Conservation (phyloP, 1,284 basidiomycete species). For the Wolfiporia cocos region DNA sequence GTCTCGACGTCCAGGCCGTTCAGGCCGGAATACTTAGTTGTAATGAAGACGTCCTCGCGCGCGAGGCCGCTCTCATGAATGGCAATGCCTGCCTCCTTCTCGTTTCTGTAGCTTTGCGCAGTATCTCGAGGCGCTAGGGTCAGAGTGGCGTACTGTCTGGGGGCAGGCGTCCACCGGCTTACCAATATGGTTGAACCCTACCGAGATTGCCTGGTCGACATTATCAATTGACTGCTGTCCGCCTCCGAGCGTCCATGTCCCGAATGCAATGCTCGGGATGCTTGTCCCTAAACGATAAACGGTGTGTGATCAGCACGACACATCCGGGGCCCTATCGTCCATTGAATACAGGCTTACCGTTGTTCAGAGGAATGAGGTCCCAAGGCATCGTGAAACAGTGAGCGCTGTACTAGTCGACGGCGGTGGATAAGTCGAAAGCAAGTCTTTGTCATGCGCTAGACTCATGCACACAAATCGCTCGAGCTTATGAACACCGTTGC, state of each 20-base stretch:
- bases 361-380: constrained; percentile 39
- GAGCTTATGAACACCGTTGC: too few species aligned
- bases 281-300: constrained; percentile 25
- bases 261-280: constrained; percentile 52
- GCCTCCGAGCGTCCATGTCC: constrained; percentile 44
- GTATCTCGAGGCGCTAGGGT: constrained; percentile 17
- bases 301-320: background rate
- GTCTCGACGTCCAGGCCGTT: constrained; percentile 31
- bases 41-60: constrained; percentile 32
- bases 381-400: constrained; percentile 40
- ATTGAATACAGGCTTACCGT: constrained; percentile 33
- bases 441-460: too few species aligned
- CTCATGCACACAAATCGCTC: too few species aligned
- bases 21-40: constrained; percentile 50
- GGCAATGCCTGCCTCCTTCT: constrained; percentile 32
- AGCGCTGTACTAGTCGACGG: background rate
- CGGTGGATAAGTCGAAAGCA: too few species aligned
- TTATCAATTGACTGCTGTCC: constrained; percentile 26
- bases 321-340: background rate
- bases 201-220: constrained; percentile 26
- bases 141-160: background rate
- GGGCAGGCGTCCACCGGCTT: background rate
- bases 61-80: constrained; percentile 30
- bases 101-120: constrained; percentile 33
- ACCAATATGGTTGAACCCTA: constrained; percentile 27